These are phyloP conservation scores for Aspergillus neotritici DNA, from an alignment of 2,329 filamentous ascomycete species.

Conservation along the genomic window DNA sequence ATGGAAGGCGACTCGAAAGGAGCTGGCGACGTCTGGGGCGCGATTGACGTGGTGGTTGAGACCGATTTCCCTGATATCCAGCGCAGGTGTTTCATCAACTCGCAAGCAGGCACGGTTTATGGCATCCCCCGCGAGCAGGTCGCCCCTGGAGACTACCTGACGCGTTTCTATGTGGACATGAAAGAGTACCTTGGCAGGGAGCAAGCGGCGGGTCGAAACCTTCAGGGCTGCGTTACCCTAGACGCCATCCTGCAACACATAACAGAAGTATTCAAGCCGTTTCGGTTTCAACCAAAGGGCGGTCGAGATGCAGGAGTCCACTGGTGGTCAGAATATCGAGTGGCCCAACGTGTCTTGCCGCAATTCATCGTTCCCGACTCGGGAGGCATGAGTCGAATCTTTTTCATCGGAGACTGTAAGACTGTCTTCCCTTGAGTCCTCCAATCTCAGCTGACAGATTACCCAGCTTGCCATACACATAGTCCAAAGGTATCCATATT, in stretches of 20 bases:
- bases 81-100: conserved; percentile 72
- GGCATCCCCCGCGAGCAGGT: conserved; percentile 65
- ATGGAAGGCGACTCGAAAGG: conserved; percentile 64
- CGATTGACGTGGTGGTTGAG: conserved; percentile 66
- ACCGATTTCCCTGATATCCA: conserved; percentile 74
- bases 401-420: conserved; percentile 61
- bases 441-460: not conserved
- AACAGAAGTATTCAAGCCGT: conserved; percentile 60
- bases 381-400: conserved; percentile 64
- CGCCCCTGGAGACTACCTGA: conserved; percentile 58
- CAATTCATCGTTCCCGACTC: conserved; percentile 51
- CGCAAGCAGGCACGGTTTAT: conserved; percentile 67
- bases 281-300: conserved; percentile 54
- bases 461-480: conserved; percentile 64
- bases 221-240: conserved; percentile 57
- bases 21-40: conserved; percentile 59
- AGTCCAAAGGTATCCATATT: conserved; percentile 53
- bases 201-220: conserved; percentile 51
- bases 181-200: conserved; percentile 40
- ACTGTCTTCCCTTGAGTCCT: not conserved
- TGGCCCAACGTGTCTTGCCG: conserved; percentile 58
- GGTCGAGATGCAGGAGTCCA: conserved; percentile 51
- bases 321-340: conserved; percentile 72
- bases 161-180: conserved; percentile 59
- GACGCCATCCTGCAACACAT: conserved; percentile 59